Conservation (phyloP, 176 grass and related monocot species). For the Carex pumila region DNA sequence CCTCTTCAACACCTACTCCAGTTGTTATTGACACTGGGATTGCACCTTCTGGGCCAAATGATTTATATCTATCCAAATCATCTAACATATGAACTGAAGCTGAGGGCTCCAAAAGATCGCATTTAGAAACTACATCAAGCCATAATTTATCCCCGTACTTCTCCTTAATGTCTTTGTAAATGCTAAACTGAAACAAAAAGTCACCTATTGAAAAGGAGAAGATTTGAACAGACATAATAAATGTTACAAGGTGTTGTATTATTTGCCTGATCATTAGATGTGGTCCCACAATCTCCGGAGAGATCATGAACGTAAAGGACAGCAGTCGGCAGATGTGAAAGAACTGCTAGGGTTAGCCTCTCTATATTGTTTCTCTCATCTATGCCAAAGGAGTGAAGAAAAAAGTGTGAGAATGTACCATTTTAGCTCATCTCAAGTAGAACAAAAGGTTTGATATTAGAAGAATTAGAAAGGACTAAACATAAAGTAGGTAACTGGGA, state of each 20-base stretch:
- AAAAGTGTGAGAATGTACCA: not conserved
- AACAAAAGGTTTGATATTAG: not conserved
- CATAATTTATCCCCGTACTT: conserved; percentile 53
- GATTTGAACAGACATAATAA: not conserved
- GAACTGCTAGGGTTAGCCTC: conserved; percentile 70
- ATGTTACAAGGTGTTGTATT: not conserved
- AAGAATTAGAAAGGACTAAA: conserved; percentile 2
- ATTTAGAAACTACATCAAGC: conserved; percentile 90
- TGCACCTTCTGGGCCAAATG: conserved; percentile 50
- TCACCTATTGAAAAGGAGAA: not conserved
- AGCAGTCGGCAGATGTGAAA: conserved; percentile 74
- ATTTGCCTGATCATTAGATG: conserved; percentile 62
- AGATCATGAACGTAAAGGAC: conserved; percentile 87
- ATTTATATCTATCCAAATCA: conserved; percentile 42
- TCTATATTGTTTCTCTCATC: conserved; percentile 99
- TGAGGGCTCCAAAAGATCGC: conserved; percentile 50
- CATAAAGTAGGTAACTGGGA: not conserved
- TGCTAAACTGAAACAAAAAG: conserved; percentile 40
- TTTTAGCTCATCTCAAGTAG: conserved; percentile 40
- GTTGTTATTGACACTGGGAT: conserved; percentile 54
- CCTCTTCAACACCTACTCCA: conserved; percentile 54
- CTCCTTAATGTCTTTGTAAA: conserved; percentile 76
- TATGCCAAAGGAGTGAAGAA: not conserved
- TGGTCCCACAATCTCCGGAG: conserved; percentile 79
- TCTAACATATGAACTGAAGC: conserved; percentile 1